Evolutionary conservation across 176 grass and related monocot species (phyloP).

Genomic region (Oryza glaberrima): DNA sequence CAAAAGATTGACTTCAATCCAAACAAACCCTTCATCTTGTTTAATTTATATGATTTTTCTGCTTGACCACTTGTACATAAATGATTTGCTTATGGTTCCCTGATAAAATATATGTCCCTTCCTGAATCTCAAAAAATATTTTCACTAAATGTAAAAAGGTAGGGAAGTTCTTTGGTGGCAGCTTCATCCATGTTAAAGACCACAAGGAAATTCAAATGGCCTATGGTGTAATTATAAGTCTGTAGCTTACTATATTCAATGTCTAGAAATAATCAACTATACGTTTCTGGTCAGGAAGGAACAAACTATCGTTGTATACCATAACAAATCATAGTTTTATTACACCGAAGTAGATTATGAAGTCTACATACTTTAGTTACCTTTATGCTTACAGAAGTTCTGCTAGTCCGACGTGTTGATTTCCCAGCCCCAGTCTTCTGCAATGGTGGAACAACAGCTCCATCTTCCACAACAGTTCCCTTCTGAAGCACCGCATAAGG

Average conservation of each 20-base stretch:
- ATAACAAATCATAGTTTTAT: constrained; percentile 19
- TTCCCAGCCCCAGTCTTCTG: constrained; percentile 54
- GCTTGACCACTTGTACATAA: background rate
- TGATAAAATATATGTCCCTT: background rate
- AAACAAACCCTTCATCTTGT: background rate
- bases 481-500: constrained; percentile 66
- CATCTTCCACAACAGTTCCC: constrained; percentile 53
- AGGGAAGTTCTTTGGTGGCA: background rate
- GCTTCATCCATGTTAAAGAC: background rate
- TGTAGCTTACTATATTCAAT: constrained; percentile 19
- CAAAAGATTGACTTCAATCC: too few relatives aligned
- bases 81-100: background rate
- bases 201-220: too few relatives aligned
- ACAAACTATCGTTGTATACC: constrained; percentile 6
- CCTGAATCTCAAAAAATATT: background rate
- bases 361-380: constrained; percentile 33
- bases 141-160: constrained; percentile 5
- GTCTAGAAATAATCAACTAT: background rate
- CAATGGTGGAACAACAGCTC: constrained; percentile 43
- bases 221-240: background rate
- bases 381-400: constrained; percentile 41
- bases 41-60: background rate
- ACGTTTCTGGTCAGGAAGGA: constrained; percentile 10
- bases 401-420: constrained; percentile 28
- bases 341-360: background rate